These are phyloP conservation scores for Sphagnurus paluster DNA, from an alignment of 1,284 basidiomycete species.

Conservation along the genomic window DNA sequence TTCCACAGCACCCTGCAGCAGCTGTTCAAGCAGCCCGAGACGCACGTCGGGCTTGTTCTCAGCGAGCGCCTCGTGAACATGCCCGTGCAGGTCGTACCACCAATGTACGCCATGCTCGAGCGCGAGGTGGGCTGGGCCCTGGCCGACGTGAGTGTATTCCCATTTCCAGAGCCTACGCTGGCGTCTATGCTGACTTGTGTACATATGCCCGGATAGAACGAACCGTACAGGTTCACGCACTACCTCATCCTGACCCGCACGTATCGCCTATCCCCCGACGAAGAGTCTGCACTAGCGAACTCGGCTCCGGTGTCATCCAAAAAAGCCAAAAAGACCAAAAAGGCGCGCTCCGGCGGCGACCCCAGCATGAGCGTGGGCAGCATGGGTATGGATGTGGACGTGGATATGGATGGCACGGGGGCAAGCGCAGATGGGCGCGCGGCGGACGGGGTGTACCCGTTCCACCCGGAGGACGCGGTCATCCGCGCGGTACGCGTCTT, in stretches of 20 bases:
- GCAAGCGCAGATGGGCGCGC: slow-evolving; percentile 27
- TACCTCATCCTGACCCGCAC: slow-evolving; percentile 74
- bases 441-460: slow-evolving; percentile 60
- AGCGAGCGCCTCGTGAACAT: slow-evolving; percentile 91
- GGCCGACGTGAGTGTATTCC: slow-evolving; percentile 50
- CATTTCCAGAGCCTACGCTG: too few relatives aligned
- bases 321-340: slow-evolving; percentile 30
- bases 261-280: slow-evolving; percentile 64
- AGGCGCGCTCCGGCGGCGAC: too few relatives aligned
- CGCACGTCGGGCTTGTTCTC: slow-evolving; percentile 78
- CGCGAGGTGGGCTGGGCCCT: slow-evolving; percentile 77
- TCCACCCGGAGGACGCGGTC: slow-evolving; percentile 84
- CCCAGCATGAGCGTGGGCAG: too few relatives aligned
- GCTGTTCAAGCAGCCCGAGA: slow-evolving; percentile 49
- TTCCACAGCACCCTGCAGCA: slow-evolving; percentile 53
- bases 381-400: too few relatives aligned
- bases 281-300: slow-evolving; percentile 47
- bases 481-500: slow-evolving; percentile 53
- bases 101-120: slow-evolving; percentile 85
- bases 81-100: slow-evolving; percentile 87
- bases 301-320: slow-evolving; percentile 37
- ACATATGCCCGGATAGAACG: slow-evolving; percentile 43
- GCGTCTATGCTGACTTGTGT: slow-evolving; percentile 1
- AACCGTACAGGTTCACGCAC: slow-evolving; percentile 71
- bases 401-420: too few relatives aligned